A percentile compares a stretch with the other conserved stretches of the same genome.
Evolutionary conservation across 805 yeast genomes (phyloP).

Genomic region (Yamadazyma ubonensis): DNA sequence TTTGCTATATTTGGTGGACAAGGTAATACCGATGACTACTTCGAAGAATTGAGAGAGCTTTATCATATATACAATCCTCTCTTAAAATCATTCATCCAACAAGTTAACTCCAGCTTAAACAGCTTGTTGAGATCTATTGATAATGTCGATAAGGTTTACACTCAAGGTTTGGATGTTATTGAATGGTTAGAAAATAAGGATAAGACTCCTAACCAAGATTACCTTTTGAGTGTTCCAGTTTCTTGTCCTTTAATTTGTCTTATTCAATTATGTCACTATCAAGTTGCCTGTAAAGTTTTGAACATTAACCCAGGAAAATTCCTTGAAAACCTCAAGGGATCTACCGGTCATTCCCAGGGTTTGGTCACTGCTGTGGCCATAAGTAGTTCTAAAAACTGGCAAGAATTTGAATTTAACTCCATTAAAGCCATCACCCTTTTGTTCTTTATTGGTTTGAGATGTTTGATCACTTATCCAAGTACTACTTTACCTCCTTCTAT

Average conservation of each 20-base stretch:
- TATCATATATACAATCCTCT: slow-evolving; percentile 76
- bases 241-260: slow-evolving; percentile 97
- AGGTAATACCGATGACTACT: slow-evolving; percentile 97
- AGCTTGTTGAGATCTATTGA: slow-evolving; percentile 66
- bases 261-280: slow-evolving; percentile 91
- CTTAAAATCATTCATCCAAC: slow-evolving; percentile 63
- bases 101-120: slow-evolving; percentile 68
- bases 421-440: slow-evolving; percentile 78
- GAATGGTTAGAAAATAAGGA: slow-evolving; percentile 86
- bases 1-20: slow-evolving; percentile 97
- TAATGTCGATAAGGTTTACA: slow-evolving; percentile 81
- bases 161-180: slow-evolving; percentile 89
- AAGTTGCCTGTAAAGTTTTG: slow-evolving; percentile 78
- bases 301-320: slow-evolving; percentile 90
- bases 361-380: slow-evolving; percentile 90
- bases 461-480: slow-evolving; percentile 86
- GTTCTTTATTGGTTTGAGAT: slow-evolving; percentile 91
- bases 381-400: slow-evolving; percentile 82
- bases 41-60: slow-evolving; percentile 89
- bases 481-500: slow-evolving; percentile 93
- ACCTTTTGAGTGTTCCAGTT: slow-evolving; percentile 85
- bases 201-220: slow-evolving; percentile 85
- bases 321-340: slow-evolving; percentile 63
- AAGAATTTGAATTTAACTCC: slow-evolving; percentile 67
- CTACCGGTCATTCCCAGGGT: slow-evolving; percentile 91